Conservation (phyloP, 805 yeast species). For the Saccharomycopsis fodiens region DNA sequence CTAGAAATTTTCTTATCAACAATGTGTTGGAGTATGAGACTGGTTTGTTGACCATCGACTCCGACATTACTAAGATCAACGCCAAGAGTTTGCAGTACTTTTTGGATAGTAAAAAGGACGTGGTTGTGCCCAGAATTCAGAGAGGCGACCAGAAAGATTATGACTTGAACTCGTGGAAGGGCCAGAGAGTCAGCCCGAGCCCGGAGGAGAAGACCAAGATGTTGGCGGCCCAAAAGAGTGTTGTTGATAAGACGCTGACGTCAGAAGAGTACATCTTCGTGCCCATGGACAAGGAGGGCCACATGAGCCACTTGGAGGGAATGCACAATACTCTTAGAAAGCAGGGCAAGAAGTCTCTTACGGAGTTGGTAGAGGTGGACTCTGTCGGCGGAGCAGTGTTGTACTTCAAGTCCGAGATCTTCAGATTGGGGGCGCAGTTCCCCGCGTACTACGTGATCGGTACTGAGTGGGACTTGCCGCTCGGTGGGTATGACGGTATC, state of each 20-base stretch:
- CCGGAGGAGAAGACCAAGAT: constrained; percentile 21
- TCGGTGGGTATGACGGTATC: constrained; percentile 46
- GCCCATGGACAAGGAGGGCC: constrained; percentile 24
- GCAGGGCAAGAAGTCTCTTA: constrained; percentile 12
- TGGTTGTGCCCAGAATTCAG: constrained; percentile 27
- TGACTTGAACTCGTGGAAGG: constrained; percentile 32
- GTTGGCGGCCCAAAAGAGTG: constrained; percentile 23
- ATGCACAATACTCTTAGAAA: constrained; percentile 19
- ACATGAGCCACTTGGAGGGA: constrained; percentile 24
- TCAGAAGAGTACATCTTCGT: constrained; percentile 22
- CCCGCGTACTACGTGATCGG: constrained; percentile 41
- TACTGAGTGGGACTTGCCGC: constrained; percentile 32
- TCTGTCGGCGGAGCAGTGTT: constrained; percentile 47
- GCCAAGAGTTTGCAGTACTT: constrained; percentile 25
- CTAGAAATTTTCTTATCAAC: constrained; percentile 26
- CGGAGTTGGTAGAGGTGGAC: constrained; percentile 23
- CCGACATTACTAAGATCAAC: constrained; percentile 26
- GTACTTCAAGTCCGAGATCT: constrained; percentile 34
- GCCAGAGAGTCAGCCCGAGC: constrained; percentile 26
- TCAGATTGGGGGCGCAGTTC: constrained; percentile 38
- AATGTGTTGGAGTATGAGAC: constrained; percentile 25
- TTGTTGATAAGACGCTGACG: constrained; percentile 24
- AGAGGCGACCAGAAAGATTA: constrained; percentile 27
- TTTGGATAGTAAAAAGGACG: constrained; percentile 24
- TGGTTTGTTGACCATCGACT: constrained; percentile 27